Base-by-base conservation (phyloP, 2,329 filamentous ascomycete genomes). In the Paraphaeosphaeria minitans region DNA sequence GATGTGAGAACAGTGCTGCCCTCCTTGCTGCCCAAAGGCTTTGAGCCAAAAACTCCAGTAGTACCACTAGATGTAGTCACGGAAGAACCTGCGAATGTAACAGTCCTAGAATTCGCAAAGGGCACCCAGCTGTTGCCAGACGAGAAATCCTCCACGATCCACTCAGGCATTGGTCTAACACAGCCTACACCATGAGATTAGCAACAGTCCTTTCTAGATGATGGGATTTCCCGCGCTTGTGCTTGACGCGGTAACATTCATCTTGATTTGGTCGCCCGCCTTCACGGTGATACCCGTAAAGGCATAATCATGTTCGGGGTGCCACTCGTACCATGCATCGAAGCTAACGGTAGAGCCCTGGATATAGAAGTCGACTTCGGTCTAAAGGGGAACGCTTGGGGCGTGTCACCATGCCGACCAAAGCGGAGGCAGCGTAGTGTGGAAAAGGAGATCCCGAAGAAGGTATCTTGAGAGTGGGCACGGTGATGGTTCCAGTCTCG, bases 391-490 rank as follows among this genome's bases (percentile, higher is more conserved):
- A 8, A 84, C 82, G 2, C 75, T 64, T 29, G 53, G 71, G 83
- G 87, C 5, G 83, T 85, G 64, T 86, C 83, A 13, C 85, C 85
- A 88, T 87, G 24, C 85, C 85, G 9, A 87, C 84, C 85, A 84
- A 87, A 12, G 83, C 84, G 2, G 82, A 81, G 22, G 81, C 82
- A 48, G 81, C 35, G 16, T 39, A 80, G 64, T 83, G 81, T 21
- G 76, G 65, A 3, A 56, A 68, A 31, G 48, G 42, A 14, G 48
- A 51, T 37, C 67, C 70, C n/a, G 71, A 70, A 27, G 77, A 76
- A 9, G 68, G 69, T 1, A 80, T 78, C 8, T 76, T 66, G 10
- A 83, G 81, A 0, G 77, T 78, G 2, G 85, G 85, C 5, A 86
- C 80, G 1, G 77, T 82, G 72, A 87, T 84, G 14, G 81, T 80